Evolutionary conservation across 2,329 filamentous ascomycete species (phyloP), one percentile per base, ranked within the genome.

Genomic region (Penicillium brasilianum): DNA sequence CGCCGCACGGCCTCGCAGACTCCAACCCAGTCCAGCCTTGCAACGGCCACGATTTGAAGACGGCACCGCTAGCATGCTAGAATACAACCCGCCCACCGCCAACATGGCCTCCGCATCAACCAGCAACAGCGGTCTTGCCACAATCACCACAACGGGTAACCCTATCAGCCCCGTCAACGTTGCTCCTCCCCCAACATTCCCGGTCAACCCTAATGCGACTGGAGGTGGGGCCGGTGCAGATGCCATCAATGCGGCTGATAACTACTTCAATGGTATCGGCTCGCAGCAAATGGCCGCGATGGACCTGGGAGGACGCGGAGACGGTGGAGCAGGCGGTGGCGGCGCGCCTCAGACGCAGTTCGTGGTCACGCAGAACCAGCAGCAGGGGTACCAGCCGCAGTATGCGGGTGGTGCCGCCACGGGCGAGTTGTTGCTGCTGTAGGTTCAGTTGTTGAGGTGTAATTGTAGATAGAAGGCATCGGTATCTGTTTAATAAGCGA

Each of bases 191-290:
- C 63, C 65, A 7, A 71, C 71, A 34, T 68, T 73, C 65, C 78
- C 81, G 6, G 84, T 89, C 71, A 81, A 92, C 56, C 83, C 87
- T 2, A 86, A 87, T 30, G 91, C 97, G 71, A 87, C 90, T 7
- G 73, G 72, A 28, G 67, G 72, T 61, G 78, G 80, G 7, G 85
- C 88, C 71, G 82, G 93, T 59, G 83, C 87, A 3, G 86, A 88
- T 28, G 92, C 92, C 1, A 88, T 96, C 37, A 90, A 85, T 71
- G 93, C 95, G 57, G 94, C 93, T 10, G 94, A 97, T 72, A 87
- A 89, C 16, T 97, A 97, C 78, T 98, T 97, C 77, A 88, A 90
- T 16, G 90, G 88, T 48, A 83, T 93, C n/a, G 88, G 89, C 1
- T 86, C 81, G 61, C 86, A 89, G 74, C 88, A 91, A 74, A 90